phyloP scores from a whole-genome alignment of 2,329 filamentous ascomycete species.

The Paramyrothecium sp. region DNA sequence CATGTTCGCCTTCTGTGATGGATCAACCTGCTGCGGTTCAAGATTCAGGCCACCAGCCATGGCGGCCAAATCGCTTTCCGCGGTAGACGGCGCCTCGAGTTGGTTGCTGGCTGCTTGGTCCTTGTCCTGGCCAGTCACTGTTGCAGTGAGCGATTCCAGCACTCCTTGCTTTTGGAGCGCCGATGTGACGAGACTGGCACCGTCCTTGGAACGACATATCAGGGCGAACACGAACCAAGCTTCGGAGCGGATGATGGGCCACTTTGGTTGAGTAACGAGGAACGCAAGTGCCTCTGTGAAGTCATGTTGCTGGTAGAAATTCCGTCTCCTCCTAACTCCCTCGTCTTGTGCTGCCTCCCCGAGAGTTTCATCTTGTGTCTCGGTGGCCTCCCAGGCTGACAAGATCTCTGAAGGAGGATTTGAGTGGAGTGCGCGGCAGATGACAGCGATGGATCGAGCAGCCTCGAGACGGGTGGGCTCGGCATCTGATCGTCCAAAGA shows the following conservation, averaged over 20 bases:
- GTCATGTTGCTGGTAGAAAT: slow-evolving; percentile 46
- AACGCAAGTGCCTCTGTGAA: slow-evolving; percentile 45
- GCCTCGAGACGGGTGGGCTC: slow-evolving; percentile 60
- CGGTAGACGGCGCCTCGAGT: slow-evolving; percentile 12
- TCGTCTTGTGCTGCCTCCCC: slow-evolving; percentile 6
- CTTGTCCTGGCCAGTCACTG: slow-evolving; percentile 43
- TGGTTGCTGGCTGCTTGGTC: slow-evolving; percentile 12
- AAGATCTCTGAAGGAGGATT: slow-evolving; percentile 25
- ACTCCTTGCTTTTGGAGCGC: slow-evolving; percentile 42
- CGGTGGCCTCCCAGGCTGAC: slow-evolving; percentile 25
- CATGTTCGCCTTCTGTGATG: slow-evolving; percentile 42
- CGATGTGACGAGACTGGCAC: slow-evolving; percentile 42
- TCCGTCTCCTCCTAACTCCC: slow-evolving; percentile 17
- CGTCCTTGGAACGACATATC: slow-evolving; percentile 51
- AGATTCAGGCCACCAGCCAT: slow-evolving; percentile 34
- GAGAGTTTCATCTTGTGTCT: slow-evolving; percentile 1
- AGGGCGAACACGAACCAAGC: slow-evolving; percentile 62
- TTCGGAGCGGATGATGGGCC: slow-evolving; percentile 58
- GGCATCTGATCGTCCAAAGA: slow-evolving; percentile 37
- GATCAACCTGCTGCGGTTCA: slow-evolving; percentile 47
- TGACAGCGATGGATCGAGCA: slow-evolving; percentile 48
- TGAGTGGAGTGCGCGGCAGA: slow-evolving; percentile 56
- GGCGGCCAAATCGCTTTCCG: slow-evolving; percentile 9
- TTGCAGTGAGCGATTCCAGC: slow-evolving; percentile 41
- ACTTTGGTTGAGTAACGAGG: slow-evolving; percentile 56